Evolutionary conservation across 768 basidiomycete genomes (phyloP).

Genomic region (Rickenella mellea): DNA sequence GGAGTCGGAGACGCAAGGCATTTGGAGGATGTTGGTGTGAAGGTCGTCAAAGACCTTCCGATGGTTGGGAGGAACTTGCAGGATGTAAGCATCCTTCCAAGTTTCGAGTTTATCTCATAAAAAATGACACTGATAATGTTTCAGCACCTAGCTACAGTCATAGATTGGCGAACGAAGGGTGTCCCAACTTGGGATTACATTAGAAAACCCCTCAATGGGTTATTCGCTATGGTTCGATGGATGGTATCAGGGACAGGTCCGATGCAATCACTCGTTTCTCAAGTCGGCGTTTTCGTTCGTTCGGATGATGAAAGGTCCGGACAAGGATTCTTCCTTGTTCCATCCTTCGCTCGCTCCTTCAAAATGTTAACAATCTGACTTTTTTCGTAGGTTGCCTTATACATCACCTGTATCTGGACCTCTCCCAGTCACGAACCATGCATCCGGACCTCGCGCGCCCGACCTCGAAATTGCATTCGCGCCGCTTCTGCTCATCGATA

Average conservation of each 20-base stretch:
- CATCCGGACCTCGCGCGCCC: slow-evolving; percentile 18
- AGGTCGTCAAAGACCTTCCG: slow-evolving; percentile 7
- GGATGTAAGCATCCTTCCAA: too few relatives aligned
- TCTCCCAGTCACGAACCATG: not conserved
- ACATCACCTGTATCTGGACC: not conserved
- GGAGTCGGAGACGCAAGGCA: slow-evolving; percentile 28
- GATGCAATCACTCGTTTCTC: slow-evolving; percentile 33
- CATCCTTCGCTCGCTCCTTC: too few relatives aligned
- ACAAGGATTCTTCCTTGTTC: too few relatives aligned
- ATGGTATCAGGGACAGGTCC: slow-evolving; percentile 36
- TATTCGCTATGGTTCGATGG: slow-evolving; percentile 32
- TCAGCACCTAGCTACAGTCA: slow-evolving; percentile 48
- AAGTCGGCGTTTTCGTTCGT: not conserved
- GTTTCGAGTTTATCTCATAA: too few relatives aligned
- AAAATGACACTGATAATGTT: too few relatives aligned
- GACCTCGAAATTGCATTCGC: slow-evolving; percentile 25
- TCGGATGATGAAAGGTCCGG: not conserved
- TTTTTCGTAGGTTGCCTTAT: not conserved
- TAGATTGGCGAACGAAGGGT: slow-evolving; percentile 43
- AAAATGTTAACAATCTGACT: too few relatives aligned
- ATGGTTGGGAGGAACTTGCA: too few relatives aligned
- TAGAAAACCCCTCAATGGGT: slow-evolving; percentile 6
- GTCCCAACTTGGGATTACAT: slow-evolving; percentile 29
- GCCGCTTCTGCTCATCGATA: slow-evolving; percentile 15
- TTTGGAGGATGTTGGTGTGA: slow-evolving; percentile 20